These are phyloP conservation scores for Colletotrichum plurivorum DNA, from an alignment of 2,329 filamentous ascomycete genomes.

Conservation along the genomic window DNA sequence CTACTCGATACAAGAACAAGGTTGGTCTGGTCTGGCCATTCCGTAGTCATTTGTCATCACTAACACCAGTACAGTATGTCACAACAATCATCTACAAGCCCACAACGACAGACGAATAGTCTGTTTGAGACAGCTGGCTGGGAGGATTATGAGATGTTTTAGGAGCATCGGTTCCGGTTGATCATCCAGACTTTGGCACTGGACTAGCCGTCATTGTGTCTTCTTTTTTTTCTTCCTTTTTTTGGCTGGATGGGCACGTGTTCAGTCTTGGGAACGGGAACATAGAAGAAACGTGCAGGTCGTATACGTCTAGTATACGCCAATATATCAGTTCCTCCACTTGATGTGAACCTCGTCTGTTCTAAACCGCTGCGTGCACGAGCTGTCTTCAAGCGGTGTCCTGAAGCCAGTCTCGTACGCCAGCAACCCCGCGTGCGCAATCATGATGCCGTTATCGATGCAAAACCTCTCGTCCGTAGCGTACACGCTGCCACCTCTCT, in stretches of 20 bases:
- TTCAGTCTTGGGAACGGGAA: constrained; percentile 6
- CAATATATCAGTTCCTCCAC: constrained; percentile 74
- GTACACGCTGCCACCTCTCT: constrained; percentile 90
- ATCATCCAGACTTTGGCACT: too few relatives aligned
- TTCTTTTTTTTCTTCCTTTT: neutral
- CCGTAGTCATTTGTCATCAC: constrained; percentile 42
- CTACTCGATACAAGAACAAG: constrained; percentile 98
- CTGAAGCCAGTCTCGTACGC: constrained; percentile 86
- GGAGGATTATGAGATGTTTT: neutral
- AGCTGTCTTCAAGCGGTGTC: constrained; percentile 84
- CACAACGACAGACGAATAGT: constrained; percentile 69
- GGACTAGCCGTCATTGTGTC: too few relatives aligned
- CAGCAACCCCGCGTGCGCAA: constrained; percentile 93
- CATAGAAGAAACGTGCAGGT: constrained; percentile 25
- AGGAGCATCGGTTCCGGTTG: neutral
- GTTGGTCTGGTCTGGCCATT: constrained; percentile 61
- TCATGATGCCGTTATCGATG: constrained; percentile 99
- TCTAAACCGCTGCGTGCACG: constrained; percentile 86
- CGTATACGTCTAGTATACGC: constrained; percentile 8
- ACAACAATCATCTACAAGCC: constrained; percentile 99
- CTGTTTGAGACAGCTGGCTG: neutral
- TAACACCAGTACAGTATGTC: constrained; percentile 78
- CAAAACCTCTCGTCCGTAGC: constrained; percentile 98
- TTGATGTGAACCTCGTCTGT: constrained; percentile 86
- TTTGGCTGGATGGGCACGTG: neutral